Evolutionary conservation across 257 asterid species (phyloP).

Genomic region (Salvia splendens): DNA sequence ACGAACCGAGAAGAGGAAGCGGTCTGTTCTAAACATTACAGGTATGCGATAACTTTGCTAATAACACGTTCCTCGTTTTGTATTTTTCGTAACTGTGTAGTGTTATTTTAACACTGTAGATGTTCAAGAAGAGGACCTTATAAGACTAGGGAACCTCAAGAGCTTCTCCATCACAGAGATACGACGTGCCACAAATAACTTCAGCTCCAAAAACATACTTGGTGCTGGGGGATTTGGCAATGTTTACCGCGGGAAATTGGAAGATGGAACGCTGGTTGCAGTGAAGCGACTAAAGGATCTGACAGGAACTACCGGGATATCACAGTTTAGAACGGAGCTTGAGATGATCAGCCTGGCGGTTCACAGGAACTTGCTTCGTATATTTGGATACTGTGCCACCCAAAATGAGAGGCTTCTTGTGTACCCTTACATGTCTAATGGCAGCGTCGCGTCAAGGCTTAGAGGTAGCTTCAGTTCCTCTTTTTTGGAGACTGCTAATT

Average conservation of each 20-base stretch:
- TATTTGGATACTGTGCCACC: constrained; percentile 78
- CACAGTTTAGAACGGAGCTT: constrained; percentile 77
- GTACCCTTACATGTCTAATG: constrained; percentile 90
- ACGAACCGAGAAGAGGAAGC: constrained; percentile 52
- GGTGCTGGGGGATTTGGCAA: constrained; percentile 95
- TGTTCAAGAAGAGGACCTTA: constrained; percentile 70
- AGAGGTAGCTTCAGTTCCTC: constrained; percentile 51
- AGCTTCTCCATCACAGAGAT: constrained; percentile 79
- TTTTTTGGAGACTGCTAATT: background rate
- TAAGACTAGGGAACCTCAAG: constrained; percentile 70
- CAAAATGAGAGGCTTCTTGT: constrained; percentile 76
- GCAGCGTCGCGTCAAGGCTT: constrained; percentile 88
- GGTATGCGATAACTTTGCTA: constrained; percentile 40
- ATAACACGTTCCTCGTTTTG: background rate
- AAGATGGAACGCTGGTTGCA: constrained; percentile 66
- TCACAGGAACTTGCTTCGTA: constrained; percentile 80
- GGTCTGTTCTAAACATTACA: constrained; percentile 56
- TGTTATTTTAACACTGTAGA: constrained; percentile 42
- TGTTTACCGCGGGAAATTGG: constrained; percentile 73
- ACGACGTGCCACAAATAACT: constrained; percentile 67
- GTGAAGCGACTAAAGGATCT: constrained; percentile 86
- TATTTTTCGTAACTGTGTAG: background rate
- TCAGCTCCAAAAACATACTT: constrained; percentile 83
- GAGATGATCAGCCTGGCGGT: constrained; percentile 93
- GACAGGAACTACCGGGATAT: constrained; percentile 75